Conservation (phyloP, 176 grass and related monocot species). For the Aegilops speltoides region DNA sequence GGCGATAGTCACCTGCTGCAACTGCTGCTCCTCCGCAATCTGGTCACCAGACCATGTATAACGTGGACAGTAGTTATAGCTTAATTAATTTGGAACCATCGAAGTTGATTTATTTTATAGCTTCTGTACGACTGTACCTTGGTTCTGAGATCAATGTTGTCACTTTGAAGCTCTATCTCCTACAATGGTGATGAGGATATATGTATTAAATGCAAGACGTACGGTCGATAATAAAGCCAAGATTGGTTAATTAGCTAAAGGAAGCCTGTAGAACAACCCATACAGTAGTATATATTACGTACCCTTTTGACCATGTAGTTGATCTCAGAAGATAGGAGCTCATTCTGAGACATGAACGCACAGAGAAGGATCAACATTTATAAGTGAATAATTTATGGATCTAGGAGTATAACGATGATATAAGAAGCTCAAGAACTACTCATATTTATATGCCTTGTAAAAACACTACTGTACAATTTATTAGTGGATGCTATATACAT, state of each 20-base stretch:
- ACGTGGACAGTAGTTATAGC: not conserved
- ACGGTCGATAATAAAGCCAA: not conserved
- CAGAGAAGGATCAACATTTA: not conserved
- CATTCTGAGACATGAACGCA: constrained; percentile 45
- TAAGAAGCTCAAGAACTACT: constrained; percentile 15
- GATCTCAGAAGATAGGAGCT: constrained; percentile 66
- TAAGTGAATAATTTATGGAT: not conserved
- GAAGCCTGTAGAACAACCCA: not conserved
- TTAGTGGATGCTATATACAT: not conserved
- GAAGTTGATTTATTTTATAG: not conserved
- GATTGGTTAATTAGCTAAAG: not conserved
- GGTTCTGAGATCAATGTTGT: constrained; percentile 58
- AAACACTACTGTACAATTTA: not conserved
- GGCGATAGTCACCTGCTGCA: constrained; percentile 51
- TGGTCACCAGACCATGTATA: not conserved
- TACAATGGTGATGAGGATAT: constrained; percentile 8
- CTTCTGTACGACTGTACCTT: constrained; percentile 36
- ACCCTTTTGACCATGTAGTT: constrained; percentile 72
- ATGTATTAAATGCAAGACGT: not conserved
- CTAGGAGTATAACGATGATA: not conserved
- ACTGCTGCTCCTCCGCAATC: constrained; percentile 51
- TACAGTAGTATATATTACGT: not conserved
- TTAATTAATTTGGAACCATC: not conserved
- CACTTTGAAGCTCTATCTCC: constrained; percentile 76
- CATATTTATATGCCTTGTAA: not conserved